A percentile compares a stretch with the other conserved stretches of the same genome.
Conservation (phyloP, 1,139 yeast species). For the Diutina pseudorugosa region DNA sequence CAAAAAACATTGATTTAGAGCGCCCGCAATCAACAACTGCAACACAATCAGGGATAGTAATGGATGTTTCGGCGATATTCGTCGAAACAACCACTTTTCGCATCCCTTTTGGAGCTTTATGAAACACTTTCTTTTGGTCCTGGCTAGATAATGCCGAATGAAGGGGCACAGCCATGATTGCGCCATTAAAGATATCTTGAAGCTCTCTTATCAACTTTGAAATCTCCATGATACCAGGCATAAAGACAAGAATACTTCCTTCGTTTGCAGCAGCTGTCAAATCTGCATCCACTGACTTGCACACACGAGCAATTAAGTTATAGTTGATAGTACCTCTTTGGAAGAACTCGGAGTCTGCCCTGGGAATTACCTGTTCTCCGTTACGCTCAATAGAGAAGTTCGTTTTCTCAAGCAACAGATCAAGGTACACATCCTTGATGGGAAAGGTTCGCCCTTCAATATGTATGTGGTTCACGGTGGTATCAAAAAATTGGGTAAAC, state of each 20-base stretch:
- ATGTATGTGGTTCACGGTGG: conserved; percentile 45
- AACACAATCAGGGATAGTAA: conserved; percentile 88
- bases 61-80: conserved; percentile 79
- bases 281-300: conserved; percentile 37
- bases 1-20: conserved; percentile 67
- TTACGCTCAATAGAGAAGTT: conserved; percentile 39
- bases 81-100: conserved; percentile 86
- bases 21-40: conserved; percentile 85
- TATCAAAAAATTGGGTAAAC: conserved; percentile 50
- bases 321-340: conserved; percentile 59
- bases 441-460: conserved; percentile 94
- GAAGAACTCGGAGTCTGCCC: conserved; percentile 53
- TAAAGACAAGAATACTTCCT: conserved; percentile 74
- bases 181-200: conserved; percentile 6
- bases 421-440: conserved; percentile 63
- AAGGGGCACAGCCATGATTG: conserved; percentile 49
- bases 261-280: conserved; percentile 22
- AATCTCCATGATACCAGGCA: conserved; percentile 90
- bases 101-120: conserved; percentile 32
- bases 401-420: conserved; percentile 42
- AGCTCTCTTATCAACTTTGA: conserved; percentile 28
- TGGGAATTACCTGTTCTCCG: conserved; percentile 36
- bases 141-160: conserved; percentile 78
- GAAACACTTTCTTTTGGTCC: conserved; percentile 74
- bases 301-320: conserved; percentile 50